Evolutionary conservation across 305 asterid genomes (phyloP), one percentile per base, ranked within the genome.

Genomic region (Fraxinus nigra): DNA sequence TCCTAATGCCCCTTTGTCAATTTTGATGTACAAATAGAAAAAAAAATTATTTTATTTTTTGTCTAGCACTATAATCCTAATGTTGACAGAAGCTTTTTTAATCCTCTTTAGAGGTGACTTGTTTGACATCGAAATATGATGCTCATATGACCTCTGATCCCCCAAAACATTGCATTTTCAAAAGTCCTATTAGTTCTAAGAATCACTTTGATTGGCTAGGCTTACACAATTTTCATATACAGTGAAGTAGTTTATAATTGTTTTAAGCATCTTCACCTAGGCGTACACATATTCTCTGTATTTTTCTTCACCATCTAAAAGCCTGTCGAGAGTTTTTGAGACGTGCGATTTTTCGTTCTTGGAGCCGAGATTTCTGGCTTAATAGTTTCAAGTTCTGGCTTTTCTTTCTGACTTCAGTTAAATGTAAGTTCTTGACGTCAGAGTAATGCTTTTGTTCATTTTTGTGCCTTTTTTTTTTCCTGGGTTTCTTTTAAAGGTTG

Each of bases 341-440:
- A 33, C 67, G 54, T 72, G 14, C 40, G 80, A 48, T 54, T 76
- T 63, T 38, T 38, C 51, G 13, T 78, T 63, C 65, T 84, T 87
- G 82, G n/a, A 35, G 56, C 72, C 77, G 73, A 72, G 54, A 75
- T 77, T 83, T 81, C 84, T 75, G 82, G 76, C 81, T 80, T 74
- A 69, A 70, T 54, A 26, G 30, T 72, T 24, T 78, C 82, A 76
- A 79, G 75, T 40, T 82, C 80, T 48, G 59, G 76, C 75, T 70
- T 79, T 56, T 61, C 78, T 82, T 82, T 80, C 43, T 75, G 65
- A 72, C 85, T 11, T 76, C 84, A n/a, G 76, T 74, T 84, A 61
- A 76, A 75, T 24, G 90, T 89, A 87, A 89, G 92, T 89, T 85
- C 82, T 83, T 81, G 82, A 63, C 75, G 70, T 10, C 14, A 75